Percentiles rank a stretch among this genome's conserved stretches.
Conservation (phyloP, 108 stramenopile genomes). For the Cyclotella kingstonii region DNA sequence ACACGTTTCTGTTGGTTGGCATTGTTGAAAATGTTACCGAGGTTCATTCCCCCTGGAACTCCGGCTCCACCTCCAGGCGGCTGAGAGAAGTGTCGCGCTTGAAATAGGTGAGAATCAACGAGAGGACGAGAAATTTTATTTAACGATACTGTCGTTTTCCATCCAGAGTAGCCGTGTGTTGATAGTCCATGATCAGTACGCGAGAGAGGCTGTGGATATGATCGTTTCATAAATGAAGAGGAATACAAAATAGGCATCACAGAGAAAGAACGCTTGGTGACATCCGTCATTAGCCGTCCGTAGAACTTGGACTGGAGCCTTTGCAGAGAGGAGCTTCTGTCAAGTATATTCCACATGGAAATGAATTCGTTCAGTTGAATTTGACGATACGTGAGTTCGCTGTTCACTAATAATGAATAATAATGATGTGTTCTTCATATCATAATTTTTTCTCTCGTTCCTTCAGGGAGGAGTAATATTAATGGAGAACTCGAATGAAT, state of each 20-base stretch:
- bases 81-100: constrained; percentile 4
- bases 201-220: not conserved
- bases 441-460: too few relatives aligned
- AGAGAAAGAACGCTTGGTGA: constrained; percentile 6
- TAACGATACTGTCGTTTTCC: not conserved
- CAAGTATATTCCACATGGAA: constrained; percentile 11
- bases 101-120: not conserved
- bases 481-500: too few relatives aligned
- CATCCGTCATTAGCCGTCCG: not conserved
- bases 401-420: too few relatives aligned
- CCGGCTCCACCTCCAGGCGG: constrained; percentile 7
- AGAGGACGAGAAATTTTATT: not conserved
- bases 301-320: not conserved
- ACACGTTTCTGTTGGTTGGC: constrained; percentile 3
- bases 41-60: too few relatives aligned
- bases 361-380: not conserved
- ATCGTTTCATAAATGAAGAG: not conserved
- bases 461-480: too few relatives aligned
- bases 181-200: not conserved
- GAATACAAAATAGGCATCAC: constrained; percentile 1
- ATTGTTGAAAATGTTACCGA: constrained; percentile 33
- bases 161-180: not conserved
- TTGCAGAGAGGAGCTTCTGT: not conserved
- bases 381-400: too few relatives aligned
- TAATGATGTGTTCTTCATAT: too few relatives aligned